phyloP scores from a whole-genome alignment of 2,329 filamentous ascomycete genomes.

The Cylindrodendrum hubeiense region DNA sequence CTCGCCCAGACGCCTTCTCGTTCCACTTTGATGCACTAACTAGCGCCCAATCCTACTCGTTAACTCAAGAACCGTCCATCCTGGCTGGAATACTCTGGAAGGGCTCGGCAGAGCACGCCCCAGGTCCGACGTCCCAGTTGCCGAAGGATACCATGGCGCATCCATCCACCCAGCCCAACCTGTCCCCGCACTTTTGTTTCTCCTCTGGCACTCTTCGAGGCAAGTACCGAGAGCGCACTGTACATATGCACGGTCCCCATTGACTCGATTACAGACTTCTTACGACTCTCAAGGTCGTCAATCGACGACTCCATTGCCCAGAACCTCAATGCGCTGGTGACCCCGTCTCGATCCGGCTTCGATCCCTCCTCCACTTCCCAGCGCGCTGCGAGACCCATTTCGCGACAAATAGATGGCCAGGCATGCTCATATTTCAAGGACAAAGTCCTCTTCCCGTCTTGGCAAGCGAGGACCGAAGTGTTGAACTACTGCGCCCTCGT shows the following conservation, averaged over 20 bases:
- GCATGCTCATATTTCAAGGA: slow-evolving; percentile 82
- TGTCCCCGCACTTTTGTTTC: slow-evolving; percentile 85
- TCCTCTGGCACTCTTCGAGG: slow-evolving; percentile 77
- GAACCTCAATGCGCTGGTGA: slow-evolving; percentile 90
- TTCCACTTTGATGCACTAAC: slow-evolving; percentile 26
- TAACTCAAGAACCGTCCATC: slow-evolving; percentile 44
- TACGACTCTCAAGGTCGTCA: slow-evolving; percentile 84
- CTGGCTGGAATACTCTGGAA: slow-evolving; percentile 66
- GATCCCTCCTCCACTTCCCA: slow-evolving; percentile 82
- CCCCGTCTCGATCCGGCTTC: slow-evolving; percentile 79
- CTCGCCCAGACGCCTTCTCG: slow-evolving; percentile 7
- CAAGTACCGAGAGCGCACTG: slow-evolving; percentile 50
- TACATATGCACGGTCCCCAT: slow-evolving; percentile 5
- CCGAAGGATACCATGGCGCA: slow-evolving; percentile 59
- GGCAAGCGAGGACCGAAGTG: slow-evolving; percentile 86
- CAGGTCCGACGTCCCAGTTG: slow-evolving; percentile 44
- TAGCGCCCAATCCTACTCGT: background rate
- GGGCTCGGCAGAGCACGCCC: slow-evolving; percentile 54
- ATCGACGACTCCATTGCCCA: slow-evolving; percentile 96
- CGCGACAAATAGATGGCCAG: slow-evolving; percentile 67
- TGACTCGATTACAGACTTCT: slow-evolving; percentile 76
- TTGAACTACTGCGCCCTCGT: slow-evolving; percentile 91
- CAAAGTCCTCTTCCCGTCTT: slow-evolving; percentile 85
- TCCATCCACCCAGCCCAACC: slow-evolving; percentile 59
- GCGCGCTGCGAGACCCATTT: slow-evolving; percentile 64